A percentile compares a stretch with the other conserved stretches of the same genome.
phyloP scores from a whole-genome alignment of 1,284 basidiomycete species.

The Fomitopsis pinicola region DNA sequence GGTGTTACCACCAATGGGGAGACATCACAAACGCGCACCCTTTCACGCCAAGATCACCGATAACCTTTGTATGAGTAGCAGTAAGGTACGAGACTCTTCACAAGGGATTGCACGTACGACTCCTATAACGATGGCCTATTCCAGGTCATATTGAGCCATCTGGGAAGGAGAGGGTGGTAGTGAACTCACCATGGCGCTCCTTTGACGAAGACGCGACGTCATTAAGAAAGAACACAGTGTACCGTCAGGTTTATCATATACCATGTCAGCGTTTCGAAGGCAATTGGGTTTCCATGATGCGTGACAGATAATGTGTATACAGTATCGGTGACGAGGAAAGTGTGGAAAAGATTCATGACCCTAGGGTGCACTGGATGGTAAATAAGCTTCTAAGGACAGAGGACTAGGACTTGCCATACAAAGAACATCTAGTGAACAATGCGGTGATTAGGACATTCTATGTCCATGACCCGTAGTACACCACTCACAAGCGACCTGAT shows the following conservation, averaged over 20 bases:
- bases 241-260: neutral
- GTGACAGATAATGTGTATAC: conserved; percentile 11
- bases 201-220: neutral
- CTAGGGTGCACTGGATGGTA: neutral
- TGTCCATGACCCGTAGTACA: neutral
- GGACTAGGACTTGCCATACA: neutral
- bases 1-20: too few relatives aligned
- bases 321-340: conserved; percentile 5
- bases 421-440: neutral
- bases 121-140: neutral
- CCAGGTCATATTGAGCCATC: neutral
- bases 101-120: neutral
- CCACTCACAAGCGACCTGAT: conserved; percentile 2
- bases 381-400: neutral
- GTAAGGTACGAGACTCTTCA: neutral
- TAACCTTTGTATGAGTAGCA: neutral
- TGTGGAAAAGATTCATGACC: conserved; percentile 10
- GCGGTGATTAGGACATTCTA: neutral
- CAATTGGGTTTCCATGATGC: neutral
- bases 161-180: neutral
- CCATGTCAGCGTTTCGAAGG: neutral
- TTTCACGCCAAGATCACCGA: conserved; percentile 1
- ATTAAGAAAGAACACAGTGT: too few relatives aligned
- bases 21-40: neutral
- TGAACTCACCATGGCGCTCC: neutral